Evolutionary conservation across 2,329 filamentous ascomycete genomes (phyloP), one percentile per base, ranked within the genome.

Genomic region (Fonsecaea multimorphosa): DNA sequence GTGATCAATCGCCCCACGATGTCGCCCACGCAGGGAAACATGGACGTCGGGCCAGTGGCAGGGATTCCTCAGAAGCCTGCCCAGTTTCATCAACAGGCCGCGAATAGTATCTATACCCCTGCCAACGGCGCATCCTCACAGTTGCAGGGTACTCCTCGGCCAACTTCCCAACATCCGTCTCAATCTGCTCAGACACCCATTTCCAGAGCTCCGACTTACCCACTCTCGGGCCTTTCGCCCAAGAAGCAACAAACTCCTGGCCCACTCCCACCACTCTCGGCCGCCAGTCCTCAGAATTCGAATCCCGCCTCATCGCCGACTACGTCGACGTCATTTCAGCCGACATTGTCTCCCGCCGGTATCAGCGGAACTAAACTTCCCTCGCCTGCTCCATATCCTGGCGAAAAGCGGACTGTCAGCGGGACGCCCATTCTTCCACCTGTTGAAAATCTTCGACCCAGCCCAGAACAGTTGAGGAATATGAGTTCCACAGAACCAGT

Each of bases 21-120:
- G 76, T 82, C 81, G 22, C 81, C 81, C 24, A 80, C 83, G 62
- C 73, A 84, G 76, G 76, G 83, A 63, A 76, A 85, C 73, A 73
- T 81, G 75, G 77, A 85, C 72, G 73, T 82, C 53, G 79, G 80
- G 3, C 79, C 78, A 58, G 74, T 82, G 52, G 80, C 79, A 22
- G 80, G 80, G 8, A 78, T 82, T 49, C 78, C 80, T 22, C 77
- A 79, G 71, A 65, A 71, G 40, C 66, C 72, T 27, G 51, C 70
- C 31, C 62, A 72, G 24, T 24, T 31, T 14, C 59, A 40, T 12
- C 64, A 65, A 57, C 53, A 58, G 9, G 7, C 54, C 11, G 34
- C 57, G 22, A 70, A 70, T 66, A 58, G 67, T 14, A 51, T 67
- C 64, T 27, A 70, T 68, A 46, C 55, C 65, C 12, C 62, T 58